Percentiles rank a stretch among this genome's conserved stretches.
Conservation (phyloP, 1,284 basidiomycete species). For the Ustilago lituana region DNA sequence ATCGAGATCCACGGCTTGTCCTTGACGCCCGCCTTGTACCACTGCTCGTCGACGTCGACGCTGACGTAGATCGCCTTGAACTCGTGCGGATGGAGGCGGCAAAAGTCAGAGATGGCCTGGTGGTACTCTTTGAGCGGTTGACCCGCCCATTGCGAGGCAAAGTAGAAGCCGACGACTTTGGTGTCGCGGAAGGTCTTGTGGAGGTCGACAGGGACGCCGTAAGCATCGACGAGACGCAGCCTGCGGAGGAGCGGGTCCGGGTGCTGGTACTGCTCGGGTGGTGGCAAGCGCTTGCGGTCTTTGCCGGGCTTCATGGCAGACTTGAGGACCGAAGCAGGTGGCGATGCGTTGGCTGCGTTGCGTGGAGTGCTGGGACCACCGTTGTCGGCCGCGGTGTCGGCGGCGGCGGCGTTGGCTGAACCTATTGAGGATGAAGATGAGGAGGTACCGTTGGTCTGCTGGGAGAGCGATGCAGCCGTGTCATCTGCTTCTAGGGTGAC, state of each 20-base stretch:
- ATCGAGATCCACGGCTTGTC: slow-evolving; percentile 66
- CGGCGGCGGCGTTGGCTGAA: not conserved
- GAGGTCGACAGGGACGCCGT: slow-evolving; percentile 63
- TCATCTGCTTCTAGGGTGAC: slow-evolving; percentile 21
- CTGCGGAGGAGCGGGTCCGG: slow-evolving; percentile 67
- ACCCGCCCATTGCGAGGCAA: slow-evolving; percentile 64
- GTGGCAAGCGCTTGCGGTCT: slow-evolving; percentile 57
- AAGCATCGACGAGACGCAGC: slow-evolving; percentile 63
- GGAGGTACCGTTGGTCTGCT: slow-evolving; percentile 12
- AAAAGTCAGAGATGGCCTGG: slow-evolving; percentile 58
- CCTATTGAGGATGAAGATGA: slow-evolving; percentile 2
- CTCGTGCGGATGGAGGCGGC: slow-evolving; percentile 61
- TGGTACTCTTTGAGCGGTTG: slow-evolving; percentile 56
- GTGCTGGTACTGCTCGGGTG: slow-evolving; percentile 63
- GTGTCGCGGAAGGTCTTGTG: slow-evolving; percentile 61
- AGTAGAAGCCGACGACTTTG: slow-evolving; percentile 68
- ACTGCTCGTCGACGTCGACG: slow-evolving; percentile 64
- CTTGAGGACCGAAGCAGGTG: slow-evolving; percentile 48
- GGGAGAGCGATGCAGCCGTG: not conserved
- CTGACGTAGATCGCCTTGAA: slow-evolving; percentile 67
- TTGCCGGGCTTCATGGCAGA: slow-evolving; percentile 63
- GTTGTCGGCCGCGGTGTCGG: not conserved
- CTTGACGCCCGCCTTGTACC: slow-evolving; percentile 63
- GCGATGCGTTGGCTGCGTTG: slow-evolving; percentile 13
- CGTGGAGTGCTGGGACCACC: slow-evolving; percentile 27